phyloP scores from a whole-genome alignment of 2,329 filamentous ascomycete species.

The Pseudogymnoascus verrucosus region DNA sequence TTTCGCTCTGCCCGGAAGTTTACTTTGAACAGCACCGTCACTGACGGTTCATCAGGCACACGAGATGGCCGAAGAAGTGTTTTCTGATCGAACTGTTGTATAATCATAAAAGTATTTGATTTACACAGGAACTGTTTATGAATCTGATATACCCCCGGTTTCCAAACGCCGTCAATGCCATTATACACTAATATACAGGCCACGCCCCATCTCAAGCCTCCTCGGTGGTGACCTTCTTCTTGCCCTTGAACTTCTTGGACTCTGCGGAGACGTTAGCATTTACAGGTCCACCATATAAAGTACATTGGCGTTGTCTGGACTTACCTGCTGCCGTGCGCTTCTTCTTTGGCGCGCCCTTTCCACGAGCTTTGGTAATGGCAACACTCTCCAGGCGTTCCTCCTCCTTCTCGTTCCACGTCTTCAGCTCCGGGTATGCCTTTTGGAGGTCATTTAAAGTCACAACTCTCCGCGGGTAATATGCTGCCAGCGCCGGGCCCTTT shows the following conservation, averaged over 20 bases:
- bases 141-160: conserved; percentile 12
- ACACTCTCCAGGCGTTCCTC: conserved; percentile 72
- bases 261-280: conserved; percentile 25
- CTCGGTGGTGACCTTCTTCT: conserved; percentile 29
- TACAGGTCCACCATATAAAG: neutral
- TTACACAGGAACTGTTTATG: conserved; percentile 1
- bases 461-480: conserved; percentile 79
- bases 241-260: conserved; percentile 38
- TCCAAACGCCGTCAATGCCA: conserved; percentile 25
- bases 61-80: neutral
- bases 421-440: conserved; percentile 52
- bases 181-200: conserved; percentile 21
- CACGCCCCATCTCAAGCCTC: neutral
- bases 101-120: conserved; percentile 6
- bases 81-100: neutral
- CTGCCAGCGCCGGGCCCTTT: conserved; percentile 69
- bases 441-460: conserved; percentile 61
- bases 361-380: conserved; percentile 63
- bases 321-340: conserved; percentile 53
- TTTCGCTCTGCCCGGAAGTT: neutral
- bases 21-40: neutral
- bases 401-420: conserved; percentile 67
- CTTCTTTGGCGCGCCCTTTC: conserved; percentile 86
- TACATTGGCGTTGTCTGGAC: conserved; percentile 8
- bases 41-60: neutral